Evolutionary conservation across 2,329 filamentous ascomycete genomes (phyloP).

Genomic region (Davidsoniella neocaledoniae): DNA sequence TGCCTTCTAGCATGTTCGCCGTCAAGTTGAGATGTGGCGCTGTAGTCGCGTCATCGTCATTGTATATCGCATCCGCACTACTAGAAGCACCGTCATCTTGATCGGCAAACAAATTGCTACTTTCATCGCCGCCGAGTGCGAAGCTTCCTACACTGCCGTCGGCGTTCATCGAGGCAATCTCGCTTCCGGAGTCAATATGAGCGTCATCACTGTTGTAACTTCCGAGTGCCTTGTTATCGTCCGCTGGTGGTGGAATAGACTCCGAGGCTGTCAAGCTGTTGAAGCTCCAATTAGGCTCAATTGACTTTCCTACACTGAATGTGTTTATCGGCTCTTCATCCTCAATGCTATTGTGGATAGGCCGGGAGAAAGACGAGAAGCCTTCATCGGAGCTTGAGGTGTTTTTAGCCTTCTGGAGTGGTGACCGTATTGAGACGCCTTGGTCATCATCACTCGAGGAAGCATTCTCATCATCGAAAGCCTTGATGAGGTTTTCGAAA

Average conservation of each 20-base stretch:
- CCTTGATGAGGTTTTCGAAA: slow-evolving; percentile 53
- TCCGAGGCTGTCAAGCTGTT: slow-evolving; percentile 20
- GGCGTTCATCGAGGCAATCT: slow-evolving; percentile 15
- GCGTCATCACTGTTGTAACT: slow-evolving; percentile 28
- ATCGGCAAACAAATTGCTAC: slow-evolving; percentile 13
- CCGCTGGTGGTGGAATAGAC: slow-evolving; percentile 15
- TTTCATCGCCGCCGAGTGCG: slow-evolving; percentile 4
- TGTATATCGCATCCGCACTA: slow-evolving; percentile 12
- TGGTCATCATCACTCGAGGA: slow-evolving; percentile 48
- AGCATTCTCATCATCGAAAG: slow-evolving; percentile 35
- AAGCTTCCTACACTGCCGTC: slow-evolving; percentile 1
- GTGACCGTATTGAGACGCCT: slow-evolving; percentile 22
- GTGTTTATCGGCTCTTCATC: slow-evolving; percentile 26
- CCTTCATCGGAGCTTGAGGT: slow-evolving; percentile 16
- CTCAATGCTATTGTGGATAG: slow-evolving; percentile 28
- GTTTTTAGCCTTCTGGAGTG: background rate
- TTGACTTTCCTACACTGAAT: slow-evolving; percentile 17
- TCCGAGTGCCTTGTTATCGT: slow-evolving; percentile 17
- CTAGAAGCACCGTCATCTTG: slow-evolving; percentile 2
- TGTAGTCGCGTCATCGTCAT: slow-evolving; percentile 9
- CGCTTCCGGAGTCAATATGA: slow-evolving; percentile 25
- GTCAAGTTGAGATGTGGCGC: slow-evolving; percentile 4
- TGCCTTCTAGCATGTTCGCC: background rate
- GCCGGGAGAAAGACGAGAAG: slow-evolving; percentile 20
- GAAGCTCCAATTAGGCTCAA: slow-evolving; percentile 31